A percentile compares a stretch with the other conserved stretches of the same genome.
Evolutionary conservation across 176 grass and related monocot genomes (phyloP).

Genomic region (Urochloa ruziziensis): DNA sequence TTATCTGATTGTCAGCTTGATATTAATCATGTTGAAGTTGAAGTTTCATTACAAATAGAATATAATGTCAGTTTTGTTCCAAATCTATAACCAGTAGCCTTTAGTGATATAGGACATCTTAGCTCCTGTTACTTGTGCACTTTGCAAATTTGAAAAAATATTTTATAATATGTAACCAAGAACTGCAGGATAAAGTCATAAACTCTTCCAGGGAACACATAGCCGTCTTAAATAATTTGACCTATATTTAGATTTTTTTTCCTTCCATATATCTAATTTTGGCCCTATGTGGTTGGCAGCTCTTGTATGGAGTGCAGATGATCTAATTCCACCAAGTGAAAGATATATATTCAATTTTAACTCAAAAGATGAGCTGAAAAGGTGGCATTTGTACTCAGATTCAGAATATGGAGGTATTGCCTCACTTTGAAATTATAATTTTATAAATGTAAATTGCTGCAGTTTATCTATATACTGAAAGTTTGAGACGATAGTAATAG

Average conservation of each 20-base stretch:
- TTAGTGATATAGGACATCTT: background rate
- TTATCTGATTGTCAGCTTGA: background rate
- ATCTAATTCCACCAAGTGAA: conserved; percentile 82
- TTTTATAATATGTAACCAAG: background rate
- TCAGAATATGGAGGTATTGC: conserved; percentile 83
- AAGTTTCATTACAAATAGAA: background rate
- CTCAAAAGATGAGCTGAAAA: conserved; percentile 83
- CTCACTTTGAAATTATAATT: background rate
- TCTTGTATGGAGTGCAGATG: conserved; percentile 69
- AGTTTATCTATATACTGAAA: conserved; percentile 1
- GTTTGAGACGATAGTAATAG: background rate
- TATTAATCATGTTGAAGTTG: background rate
- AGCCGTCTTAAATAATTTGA: background rate
- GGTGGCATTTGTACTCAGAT: conserved; percentile 91
- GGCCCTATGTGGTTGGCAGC: conserved; percentile 35
- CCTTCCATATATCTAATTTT: background rate
- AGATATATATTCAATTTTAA: conserved; percentile 72
- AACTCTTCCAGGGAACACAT: background rate
- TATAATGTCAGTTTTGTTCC: conserved; percentile 9
- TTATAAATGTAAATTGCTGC: background rate
- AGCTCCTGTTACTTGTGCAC: background rate
- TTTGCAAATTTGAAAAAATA: background rate
- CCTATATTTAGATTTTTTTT: background rate
- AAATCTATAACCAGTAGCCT: background rate
- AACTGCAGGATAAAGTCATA: too few species aligned